These are phyloP conservation scores for Nannochloropsis granulata DNA, from an alignment of 108 stramenopile species.

Conservation along the genomic window DNA sequence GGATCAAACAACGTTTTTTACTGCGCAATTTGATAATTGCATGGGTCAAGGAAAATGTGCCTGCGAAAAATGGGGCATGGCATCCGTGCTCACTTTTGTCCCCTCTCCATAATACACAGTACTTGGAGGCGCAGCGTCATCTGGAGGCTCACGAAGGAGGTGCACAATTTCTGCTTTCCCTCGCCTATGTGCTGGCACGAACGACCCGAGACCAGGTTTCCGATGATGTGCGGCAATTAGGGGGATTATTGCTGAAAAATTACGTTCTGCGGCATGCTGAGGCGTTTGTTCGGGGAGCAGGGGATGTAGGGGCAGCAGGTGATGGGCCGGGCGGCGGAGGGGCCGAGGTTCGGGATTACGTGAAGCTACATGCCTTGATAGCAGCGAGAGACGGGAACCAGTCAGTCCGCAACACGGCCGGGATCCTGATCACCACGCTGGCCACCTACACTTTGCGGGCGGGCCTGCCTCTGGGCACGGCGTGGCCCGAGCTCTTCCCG, in stretches of 20 bases:
- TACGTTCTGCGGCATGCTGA: slow-evolving; percentile 9
- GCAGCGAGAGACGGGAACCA: slow-evolving; percentile 8
- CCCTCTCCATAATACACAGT: not conserved
- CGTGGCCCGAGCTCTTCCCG: slow-evolving; percentile 24
- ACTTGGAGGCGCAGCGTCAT: not conserved
- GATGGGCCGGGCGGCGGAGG: not conserved
- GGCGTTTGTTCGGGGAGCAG: not conserved
- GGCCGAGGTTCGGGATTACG: not conserved
- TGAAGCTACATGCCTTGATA: slow-evolving; percentile 4
- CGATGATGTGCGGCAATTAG: slow-evolving; percentile 63
- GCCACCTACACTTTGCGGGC: not conserved
- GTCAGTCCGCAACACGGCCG: slow-evolving; percentile 15
- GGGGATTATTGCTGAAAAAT: slow-evolving; percentile 68
- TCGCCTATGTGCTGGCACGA: not conserved
- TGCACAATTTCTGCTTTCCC: not conserved
- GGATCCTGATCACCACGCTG: slow-evolving; percentile 17
- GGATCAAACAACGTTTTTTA: too few species aligned
- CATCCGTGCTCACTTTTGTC: too few species aligned
- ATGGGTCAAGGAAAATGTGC: too few species aligned
- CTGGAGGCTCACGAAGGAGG: not conserved
- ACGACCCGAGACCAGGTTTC: slow-evolving; percentile 36
- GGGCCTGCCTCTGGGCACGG: slow-evolving; percentile 4
- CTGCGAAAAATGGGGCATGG: too few species aligned
- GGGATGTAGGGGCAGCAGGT: too few species aligned
- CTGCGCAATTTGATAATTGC: too few species aligned